Evolutionary conservation across 139 green algal genomes (phyloP), one percentile per base, ranked within the genome.

Genomic region (Trebouxia sp.): DNA sequence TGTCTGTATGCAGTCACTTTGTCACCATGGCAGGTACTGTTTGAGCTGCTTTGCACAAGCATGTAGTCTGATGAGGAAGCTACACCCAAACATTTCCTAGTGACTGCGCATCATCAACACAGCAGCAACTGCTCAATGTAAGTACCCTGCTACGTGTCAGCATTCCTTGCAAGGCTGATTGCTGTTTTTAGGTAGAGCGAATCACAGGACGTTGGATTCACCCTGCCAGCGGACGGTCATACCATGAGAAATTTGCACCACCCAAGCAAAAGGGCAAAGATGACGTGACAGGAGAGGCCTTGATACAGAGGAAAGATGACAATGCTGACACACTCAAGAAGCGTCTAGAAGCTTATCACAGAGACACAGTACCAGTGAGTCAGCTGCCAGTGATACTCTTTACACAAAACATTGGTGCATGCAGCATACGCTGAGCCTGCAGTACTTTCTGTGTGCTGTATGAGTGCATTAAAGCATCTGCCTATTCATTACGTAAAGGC

Each of bases 231-330:
- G 97, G 97, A 0, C 92, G 97, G 77, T 97, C 90, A 28, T 99
- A 99, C 90, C 97, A 99, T 88, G 91, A 93, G 47, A 96, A 97
- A 89, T 98, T 98, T 86, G 91, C 93, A 0, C 96, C 96, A 3
- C 96, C 96, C 11, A 96, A 96, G 82, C 84, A 88, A 53, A 42
- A 86, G 22, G 90, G 91, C 66, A 85, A 88, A 45, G 93, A 96
- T 81, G 93, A 97, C 65, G 48, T 96, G 17, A 97, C 94, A 3
- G 94, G 97, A 5, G 97, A 99, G 89, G 93, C 96, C 5, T 92
- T 99, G 22, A 92, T 99, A 32, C 87, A 92, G 82, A 89, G 97
- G 50, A 99, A 99, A 87, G 97, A 99, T 84, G 97, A 99, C 90
- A 99, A 98, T 83, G 95, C 93, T 10, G 95, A 99, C 48, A 98